Percentiles rank a stretch among this genome's conserved stretches.
These are phyloP conservation scores for Pinguiococcus pyrenoidosus DNA, from an alignment of 108 stramenopile genomes.

Conservation along the genomic window DNA sequence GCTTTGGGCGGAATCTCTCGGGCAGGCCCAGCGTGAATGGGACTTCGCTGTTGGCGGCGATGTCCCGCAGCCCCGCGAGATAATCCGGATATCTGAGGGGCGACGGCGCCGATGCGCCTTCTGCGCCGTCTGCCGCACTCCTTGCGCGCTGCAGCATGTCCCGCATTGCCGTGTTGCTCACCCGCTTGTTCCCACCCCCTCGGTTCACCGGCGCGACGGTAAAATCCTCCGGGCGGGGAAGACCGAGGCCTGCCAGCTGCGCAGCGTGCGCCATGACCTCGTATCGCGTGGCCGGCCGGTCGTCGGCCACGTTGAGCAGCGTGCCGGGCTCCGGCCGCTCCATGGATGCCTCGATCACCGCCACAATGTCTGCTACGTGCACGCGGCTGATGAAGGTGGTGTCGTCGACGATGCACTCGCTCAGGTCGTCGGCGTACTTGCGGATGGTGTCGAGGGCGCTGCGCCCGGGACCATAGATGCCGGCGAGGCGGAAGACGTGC, in stretches of 20 bases:
- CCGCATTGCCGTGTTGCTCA: slow-evolving; percentile 27
- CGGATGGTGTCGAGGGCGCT: slow-evolving; percentile 21
- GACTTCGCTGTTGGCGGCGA: too few species aligned
- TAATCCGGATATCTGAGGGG: too few species aligned
- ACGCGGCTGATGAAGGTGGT: slow-evolving; percentile 21
- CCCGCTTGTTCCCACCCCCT: slow-evolving; percentile 29
- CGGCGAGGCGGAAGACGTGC: slow-evolving; percentile 31
- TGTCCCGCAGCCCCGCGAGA: too few species aligned
- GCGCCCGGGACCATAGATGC: slow-evolving; percentile 32
- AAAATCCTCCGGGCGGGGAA: too few species aligned
- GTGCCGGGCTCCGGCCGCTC: slow-evolving; percentile 14
- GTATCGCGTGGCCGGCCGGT: slow-evolving; percentile 25
- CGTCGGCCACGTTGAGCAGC: slow-evolving; percentile 25
- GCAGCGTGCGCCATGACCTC: slow-evolving; percentile 10
- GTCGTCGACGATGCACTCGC: slow-evolving; percentile 8
- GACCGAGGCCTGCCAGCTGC: too few species aligned
- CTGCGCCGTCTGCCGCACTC: too few species aligned
- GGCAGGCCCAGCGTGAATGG: too few species aligned
- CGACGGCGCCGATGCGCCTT: too few species aligned
- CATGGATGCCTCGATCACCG: slow-evolving; percentile 9
- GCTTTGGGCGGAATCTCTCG: too few species aligned
- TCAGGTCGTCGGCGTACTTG: slow-evolving; percentile 14
- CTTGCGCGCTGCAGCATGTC: slow-evolving; percentile 12
- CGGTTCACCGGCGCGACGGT: not conserved
- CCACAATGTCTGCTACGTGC: slow-evolving; percentile 26